Evolutionary conservation across 768 basidiomycete genomes (phyloP).

Genomic region (Lactifluus volemus): DNA sequence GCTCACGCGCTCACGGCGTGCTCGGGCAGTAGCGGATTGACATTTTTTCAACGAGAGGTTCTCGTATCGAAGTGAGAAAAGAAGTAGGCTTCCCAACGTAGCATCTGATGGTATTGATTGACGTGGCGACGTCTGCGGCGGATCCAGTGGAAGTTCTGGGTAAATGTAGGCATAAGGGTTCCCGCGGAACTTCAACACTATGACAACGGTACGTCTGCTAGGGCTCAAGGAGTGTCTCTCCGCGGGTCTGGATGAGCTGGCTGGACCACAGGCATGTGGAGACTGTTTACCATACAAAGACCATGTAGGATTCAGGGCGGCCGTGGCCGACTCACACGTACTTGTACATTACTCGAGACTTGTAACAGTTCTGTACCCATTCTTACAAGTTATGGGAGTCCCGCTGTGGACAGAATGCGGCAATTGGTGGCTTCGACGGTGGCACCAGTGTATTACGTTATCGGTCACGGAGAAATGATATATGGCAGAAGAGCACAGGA

Average conservation of each 20-base stretch:
- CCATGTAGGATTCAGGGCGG: neutral
- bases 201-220: constrained; percentile 1
- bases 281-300: neutral
- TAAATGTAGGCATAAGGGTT: neutral
- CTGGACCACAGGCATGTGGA: neutral
- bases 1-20: neutral
- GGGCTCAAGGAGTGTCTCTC: neutral
- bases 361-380: too few relatives aligned
- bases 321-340: neutral
- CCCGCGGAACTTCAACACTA: neutral
- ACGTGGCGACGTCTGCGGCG: neutral
- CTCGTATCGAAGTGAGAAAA: neutral
- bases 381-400: neutral
- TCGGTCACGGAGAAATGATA: neutral
- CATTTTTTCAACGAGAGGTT: neutral
- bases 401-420: neutral
- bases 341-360: neutral
- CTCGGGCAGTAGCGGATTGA: neutral
- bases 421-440: neutral
- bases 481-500: neutral
- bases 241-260: neutral
- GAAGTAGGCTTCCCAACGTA: neutral
- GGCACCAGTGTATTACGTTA: constrained; percentile 1
- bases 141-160: neutral
- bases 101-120: neutral